phyloP scores from a whole-genome alignment of 2,329 filamentous ascomycete genomes.

The Sclerotinia borealis region DNA sequence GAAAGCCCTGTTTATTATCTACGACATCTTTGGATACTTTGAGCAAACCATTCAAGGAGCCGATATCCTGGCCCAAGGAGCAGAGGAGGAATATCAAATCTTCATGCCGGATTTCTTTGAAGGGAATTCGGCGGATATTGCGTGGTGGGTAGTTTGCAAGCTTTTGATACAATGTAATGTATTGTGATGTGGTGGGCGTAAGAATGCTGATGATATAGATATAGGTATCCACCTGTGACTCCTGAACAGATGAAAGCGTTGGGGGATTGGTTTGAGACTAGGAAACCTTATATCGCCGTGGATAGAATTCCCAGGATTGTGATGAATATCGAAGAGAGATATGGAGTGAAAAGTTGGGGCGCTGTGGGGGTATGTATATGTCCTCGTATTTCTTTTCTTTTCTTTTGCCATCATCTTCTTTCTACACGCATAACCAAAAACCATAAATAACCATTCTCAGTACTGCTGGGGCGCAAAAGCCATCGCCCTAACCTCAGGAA shows the following conservation, averaged over 20 bases:
- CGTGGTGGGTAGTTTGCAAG: conserved; percentile 37
- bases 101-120: conserved; percentile 91
- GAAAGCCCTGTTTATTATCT: conserved; percentile 54
- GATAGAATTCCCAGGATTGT: conserved; percentile 45
- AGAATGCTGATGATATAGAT: background rate
- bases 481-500: conserved; percentile 19
- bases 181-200: background rate
- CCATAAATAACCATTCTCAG: conserved; percentile 9
- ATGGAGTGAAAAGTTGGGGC: conserved; percentile 44
- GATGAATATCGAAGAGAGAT: conserved; percentile 41
- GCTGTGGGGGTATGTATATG: conserved; percentile 12
- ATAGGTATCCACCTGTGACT: conserved; percentile 16
- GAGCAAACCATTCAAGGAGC: conserved; percentile 64
- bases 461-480: conserved; percentile 29
- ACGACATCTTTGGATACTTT: conserved; percentile 64
- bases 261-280: conserved; percentile 13
- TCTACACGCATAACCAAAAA: too few relatives aligned
- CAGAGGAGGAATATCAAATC: conserved; percentile 57
- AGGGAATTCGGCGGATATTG: conserved; percentile 44
- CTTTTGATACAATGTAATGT: background rate
- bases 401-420: too few relatives aligned
- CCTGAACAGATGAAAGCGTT: conserved; percentile 13
- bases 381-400: background rate
- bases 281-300: conserved; percentile 34
- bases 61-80: conserved; percentile 52